Evolutionary conservation across 768 basidiomycete species (phyloP).

Genomic region (Amanita pallidorosea): DNA sequence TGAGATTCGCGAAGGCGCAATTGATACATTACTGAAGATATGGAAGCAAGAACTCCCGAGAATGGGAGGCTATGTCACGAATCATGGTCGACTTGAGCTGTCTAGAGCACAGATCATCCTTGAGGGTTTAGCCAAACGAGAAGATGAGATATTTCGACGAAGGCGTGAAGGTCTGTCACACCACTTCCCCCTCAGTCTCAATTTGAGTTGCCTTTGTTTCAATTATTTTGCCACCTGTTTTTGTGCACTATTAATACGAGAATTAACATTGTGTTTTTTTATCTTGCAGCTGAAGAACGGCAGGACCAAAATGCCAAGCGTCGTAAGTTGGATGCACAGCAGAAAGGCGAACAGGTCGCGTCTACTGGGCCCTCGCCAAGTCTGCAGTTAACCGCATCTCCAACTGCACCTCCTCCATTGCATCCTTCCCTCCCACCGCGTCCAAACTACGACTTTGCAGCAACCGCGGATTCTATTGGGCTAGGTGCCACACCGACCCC

Average conservation of each 20-base stretch:
- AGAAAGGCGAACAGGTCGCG: conserved; percentile 24
- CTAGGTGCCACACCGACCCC: conserved; percentile 52
- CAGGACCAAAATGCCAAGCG: conserved; percentile 89
- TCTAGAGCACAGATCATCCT: conserved; percentile 87
- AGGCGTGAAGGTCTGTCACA: conserved; percentile 77
- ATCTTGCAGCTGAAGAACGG: conserved; percentile 74
- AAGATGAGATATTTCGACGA: conserved; percentile 91
- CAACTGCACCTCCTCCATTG: conserved; percentile 28
- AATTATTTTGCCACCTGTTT: conserved; percentile 8
- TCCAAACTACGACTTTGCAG: conserved; percentile 59
- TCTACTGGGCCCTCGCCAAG: conserved; percentile 36
- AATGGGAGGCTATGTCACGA: conserved; percentile 97
- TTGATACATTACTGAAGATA: conserved; percentile 91
- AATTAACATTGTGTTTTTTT: conserved; percentile 15
- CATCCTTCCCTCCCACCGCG: conserved; percentile 58
- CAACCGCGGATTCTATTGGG: conserved; percentile 69
- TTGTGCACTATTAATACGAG: conserved; percentile 8
- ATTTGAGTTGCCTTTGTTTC: conserved; percentile 8
- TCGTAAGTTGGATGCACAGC: conserved; percentile 55
- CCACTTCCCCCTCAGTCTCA: conserved; percentile 7
- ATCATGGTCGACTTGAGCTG: conserved; percentile 84
- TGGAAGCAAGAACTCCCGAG: conserved; percentile 89
- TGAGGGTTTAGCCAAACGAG: conserved; percentile 86
- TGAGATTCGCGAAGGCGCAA: conserved; percentile 98
- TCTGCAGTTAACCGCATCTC: conserved; percentile 35